These are phyloP conservation scores for Flaveria robusta DNA, from an alignment of 129 eudicot species.

Conservation along the genomic window DNA sequence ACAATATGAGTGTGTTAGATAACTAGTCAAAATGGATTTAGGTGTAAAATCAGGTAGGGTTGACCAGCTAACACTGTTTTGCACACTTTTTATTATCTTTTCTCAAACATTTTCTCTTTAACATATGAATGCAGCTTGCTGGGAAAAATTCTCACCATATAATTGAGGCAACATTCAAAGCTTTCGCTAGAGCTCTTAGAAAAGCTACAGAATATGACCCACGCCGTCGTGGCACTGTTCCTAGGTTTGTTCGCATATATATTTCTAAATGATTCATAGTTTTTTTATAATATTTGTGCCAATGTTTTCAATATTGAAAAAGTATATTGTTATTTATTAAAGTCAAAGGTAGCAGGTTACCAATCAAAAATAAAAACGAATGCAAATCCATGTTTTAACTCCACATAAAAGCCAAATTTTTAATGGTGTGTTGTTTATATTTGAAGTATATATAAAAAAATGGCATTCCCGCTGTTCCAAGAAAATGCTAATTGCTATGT, in stretches of 20 bases:
- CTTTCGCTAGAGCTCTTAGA: constrained; percentile 97
- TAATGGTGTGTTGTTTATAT: neutral
- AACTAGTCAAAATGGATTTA: neutral
- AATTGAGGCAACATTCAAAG: constrained; percentile 97
- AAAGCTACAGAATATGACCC: constrained; percentile 92
- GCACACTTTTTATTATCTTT: neutral
- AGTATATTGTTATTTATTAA: neutral
- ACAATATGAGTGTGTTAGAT: neutral
- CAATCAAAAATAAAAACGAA: too few species aligned
- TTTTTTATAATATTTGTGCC: neutral
- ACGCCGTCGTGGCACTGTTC: constrained; percentile 77
- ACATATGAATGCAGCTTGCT: constrained; percentile 65
- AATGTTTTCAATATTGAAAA: neutral
- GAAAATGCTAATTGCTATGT: constrained; percentile 1
- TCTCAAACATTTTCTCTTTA: neutral
- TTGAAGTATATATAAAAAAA: neutral
- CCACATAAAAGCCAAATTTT: too few species aligned
- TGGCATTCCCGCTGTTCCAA: neutral
- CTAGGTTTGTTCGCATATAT: constrained; percentile 50
- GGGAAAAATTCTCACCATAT: constrained; percentile 98
- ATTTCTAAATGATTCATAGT: neutral
- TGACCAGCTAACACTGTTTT: neutral
- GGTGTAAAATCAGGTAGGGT: neutral
- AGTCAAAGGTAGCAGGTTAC: too few species aligned
- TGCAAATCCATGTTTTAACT: too few species aligned